Conservation (phyloP, 2,329 filamentous ascomycete genomes). For the Phaeophleospora eucalypticola region DNA sequence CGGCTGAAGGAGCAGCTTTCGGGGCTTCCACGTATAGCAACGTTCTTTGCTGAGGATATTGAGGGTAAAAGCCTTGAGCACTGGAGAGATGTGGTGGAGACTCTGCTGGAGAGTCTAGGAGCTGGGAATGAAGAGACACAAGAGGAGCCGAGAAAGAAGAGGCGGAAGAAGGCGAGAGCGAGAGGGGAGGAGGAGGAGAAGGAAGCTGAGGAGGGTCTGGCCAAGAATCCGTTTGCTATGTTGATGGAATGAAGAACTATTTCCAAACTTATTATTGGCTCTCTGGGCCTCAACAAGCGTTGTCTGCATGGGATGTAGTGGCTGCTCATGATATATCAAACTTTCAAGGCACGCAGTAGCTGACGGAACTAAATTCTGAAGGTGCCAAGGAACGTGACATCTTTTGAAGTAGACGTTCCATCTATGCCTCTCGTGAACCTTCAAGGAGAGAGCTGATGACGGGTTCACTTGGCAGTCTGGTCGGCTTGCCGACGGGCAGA, state of each 20-base stretch:
- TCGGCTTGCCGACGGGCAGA: no score
- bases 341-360: no score
- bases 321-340: no score
- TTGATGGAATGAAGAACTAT: conserved; percentile 14
- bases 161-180: conserved; percentile 39
- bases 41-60: conserved; percentile 15
- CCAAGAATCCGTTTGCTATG: conserved; percentile 19
- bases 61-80: conserved; percentile 5
- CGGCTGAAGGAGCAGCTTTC: conserved; percentile 8
- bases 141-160: conserved; percentile 55
- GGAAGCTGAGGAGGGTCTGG: conserved; percentile 46
- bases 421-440: no score
- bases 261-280: no score
- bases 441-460: no score
- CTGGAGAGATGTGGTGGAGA: conserved; percentile 9
- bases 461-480: no score
- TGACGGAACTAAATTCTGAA: no score
- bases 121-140: conserved; percentile 3
- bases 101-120: conserved; percentile 7
- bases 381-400: no score
- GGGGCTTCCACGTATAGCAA: conserved; percentile 19
- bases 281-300: no score
- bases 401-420: no score
- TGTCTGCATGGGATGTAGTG: no score
- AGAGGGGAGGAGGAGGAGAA: conserved; percentile 89